Evolutionary conservation across 2,329 filamentous ascomycete species (phyloP).

Genomic region (Coleophoma crateriformis): DNA sequence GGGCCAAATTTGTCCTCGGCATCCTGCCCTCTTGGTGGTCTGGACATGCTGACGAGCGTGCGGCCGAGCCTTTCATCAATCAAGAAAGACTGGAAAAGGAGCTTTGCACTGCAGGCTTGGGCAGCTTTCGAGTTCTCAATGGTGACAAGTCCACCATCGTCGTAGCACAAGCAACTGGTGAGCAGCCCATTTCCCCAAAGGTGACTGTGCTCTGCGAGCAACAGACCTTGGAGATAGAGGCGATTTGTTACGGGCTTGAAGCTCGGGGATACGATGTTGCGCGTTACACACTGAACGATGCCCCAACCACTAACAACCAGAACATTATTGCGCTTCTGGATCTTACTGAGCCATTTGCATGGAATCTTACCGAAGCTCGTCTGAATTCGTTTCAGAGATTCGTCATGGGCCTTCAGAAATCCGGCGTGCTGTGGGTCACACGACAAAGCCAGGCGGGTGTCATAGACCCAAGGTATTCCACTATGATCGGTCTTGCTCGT

Average conservation of each 20-base stretch:
- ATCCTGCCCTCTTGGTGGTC: no score
- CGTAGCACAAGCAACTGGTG: background rate
- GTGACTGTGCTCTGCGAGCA: background rate
- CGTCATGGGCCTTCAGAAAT: background rate
- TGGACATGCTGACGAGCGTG: background rate
- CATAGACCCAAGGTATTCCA: constrained; percentile 9
- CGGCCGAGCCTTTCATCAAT: background rate
- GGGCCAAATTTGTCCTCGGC: no score
- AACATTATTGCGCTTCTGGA: background rate
- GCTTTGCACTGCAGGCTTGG: constrained; percentile 23
- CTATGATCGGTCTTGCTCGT: constrained; percentile 9
- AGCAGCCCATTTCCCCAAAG: background rate
- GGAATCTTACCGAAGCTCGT: background rate
- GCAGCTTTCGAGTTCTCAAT: no score
- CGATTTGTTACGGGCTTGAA: no score
- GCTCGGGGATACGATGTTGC: background rate
- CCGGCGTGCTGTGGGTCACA: background rate
- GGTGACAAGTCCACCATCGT: constrained; percentile 8
- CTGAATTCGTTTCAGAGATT: constrained; percentile 2
- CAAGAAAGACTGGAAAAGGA: constrained; percentile 5
- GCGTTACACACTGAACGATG: background rate
- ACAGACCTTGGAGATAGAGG: background rate
- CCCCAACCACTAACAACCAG: background rate
- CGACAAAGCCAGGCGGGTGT: constrained; percentile 7
- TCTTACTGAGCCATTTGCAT: background rate